Base-by-base conservation (phyloP, 192 early-diverging fungal genomes). In the Lobosporangium transversale region DNA sequence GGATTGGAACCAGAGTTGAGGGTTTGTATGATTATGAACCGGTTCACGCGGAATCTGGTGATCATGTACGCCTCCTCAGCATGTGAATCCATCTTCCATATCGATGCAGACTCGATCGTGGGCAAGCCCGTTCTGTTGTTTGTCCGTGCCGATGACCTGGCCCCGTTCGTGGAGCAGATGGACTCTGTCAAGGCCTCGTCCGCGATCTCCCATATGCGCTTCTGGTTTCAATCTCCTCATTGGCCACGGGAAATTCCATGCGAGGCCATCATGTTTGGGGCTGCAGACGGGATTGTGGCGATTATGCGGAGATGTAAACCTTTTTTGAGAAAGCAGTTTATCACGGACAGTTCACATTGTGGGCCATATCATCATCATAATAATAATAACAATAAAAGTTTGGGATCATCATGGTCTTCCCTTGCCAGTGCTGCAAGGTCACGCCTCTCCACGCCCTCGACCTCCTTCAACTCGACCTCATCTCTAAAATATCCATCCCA, bases 21-120 rank as follows among this genome's bases (percentile, higher is more conserved):
- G 1, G 66, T 54, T 18, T 78, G 74, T 32, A 44, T 78, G 42
- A 68, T 78, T 53, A 51, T 78, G 21, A 78, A 78, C 32, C 64
- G 74, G 0, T 78, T 62, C 45, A 32, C 65, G 2, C 37, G 55
- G 26, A 45, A 49, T 43, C 31, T 67, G 0, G 23, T 33, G 4
- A 47, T 78, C 23, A 50, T 78, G 59, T 78, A 78, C 37, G 62
- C 64, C 3, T 78, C 74, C 14, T 32, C 59, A 0, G 60, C 59
- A 7, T 45, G 48, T 29, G 52, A 66, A 36, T 0, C 8, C 1
- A 18, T 68, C 11, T 20, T 78, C 4, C 26, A 67, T 17, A 35
- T 67, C 3, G 33, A 60, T 31, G 32, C 64, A 1, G 42, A 53
- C 1, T 23, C 62, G 17, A 67, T 78, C 24, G 44, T 62, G 3